Percentiles rank a stretch among this genome's conserved stretches.
phyloP scores from a whole-genome alignment of 495 filamentous ascomycete genomes.

The Sphaerosporella brunnea region DNA sequence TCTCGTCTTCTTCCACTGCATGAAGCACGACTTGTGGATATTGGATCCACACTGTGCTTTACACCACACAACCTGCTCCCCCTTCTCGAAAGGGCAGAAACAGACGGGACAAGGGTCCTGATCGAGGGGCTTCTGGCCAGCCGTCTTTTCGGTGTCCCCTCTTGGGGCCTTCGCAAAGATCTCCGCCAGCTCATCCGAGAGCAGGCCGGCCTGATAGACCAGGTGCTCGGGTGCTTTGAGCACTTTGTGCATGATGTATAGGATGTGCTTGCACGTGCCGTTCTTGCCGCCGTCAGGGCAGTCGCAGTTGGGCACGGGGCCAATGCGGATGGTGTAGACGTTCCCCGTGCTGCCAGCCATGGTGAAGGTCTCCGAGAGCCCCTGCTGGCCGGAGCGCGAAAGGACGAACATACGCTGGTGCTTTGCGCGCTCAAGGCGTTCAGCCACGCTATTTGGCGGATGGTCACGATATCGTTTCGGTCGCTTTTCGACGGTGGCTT shows the following conservation, averaged over 20 bases:
- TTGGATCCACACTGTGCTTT: constrained; percentile 48
- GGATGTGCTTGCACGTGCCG: constrained; percentile 52
- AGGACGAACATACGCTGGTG: constrained; percentile 41
- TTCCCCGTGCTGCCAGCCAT: constrained; percentile 49
- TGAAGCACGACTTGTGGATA: constrained; percentile 44
- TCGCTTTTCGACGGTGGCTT: constrained; percentile 11
- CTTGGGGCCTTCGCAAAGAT: constrained; percentile 33
- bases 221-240: constrained; percentile 42
- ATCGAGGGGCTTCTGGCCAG: constrained; percentile 26
- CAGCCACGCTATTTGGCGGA: constrained; percentile 15
- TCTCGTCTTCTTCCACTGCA: constrained; percentile 39
- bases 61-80: constrained; percentile 44
- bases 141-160: constrained; percentile 18
- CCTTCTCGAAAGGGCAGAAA: constrained; percentile 42
- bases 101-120: constrained; percentile 55
- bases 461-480: constrained; percentile 18
- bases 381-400: constrained; percentile 28
- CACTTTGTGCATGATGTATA: constrained; percentile 44
- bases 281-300: constrained; percentile 40
- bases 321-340: constrained; percentile 41
- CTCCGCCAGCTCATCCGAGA: constrained; percentile 39
- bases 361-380: constrained; percentile 37
- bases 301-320: constrained; percentile 36
- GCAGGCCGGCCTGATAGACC: constrained; percentile 47
- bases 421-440: constrained; percentile 20